phyloP scores from a whole-genome alignment of 1,139 yeast genomes.

The Yamadazyma triangularis region DNA sequence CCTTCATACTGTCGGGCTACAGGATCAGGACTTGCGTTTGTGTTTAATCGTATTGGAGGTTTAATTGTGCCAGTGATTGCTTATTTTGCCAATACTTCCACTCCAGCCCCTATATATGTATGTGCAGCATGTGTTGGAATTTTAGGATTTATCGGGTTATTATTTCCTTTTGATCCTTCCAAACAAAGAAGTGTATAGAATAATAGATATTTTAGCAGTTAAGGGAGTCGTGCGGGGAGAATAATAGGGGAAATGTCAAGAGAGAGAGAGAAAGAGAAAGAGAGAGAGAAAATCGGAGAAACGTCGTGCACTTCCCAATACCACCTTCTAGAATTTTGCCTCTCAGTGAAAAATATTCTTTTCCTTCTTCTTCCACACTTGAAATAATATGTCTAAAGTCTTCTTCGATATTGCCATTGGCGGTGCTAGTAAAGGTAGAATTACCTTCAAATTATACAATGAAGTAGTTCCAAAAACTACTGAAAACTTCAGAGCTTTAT shows the following conservation, averaged over 20 bases:
- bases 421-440: conserved; percentile 40
- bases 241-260: too few relatives aligned
- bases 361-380: not conserved
- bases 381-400: conserved; percentile 47
- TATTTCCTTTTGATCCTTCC: conserved; percentile 48
- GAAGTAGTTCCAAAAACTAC: conserved; percentile 97
- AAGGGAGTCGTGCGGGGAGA: too few relatives aligned
- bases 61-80: conserved; percentile 50
- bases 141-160: conserved; percentile 36
- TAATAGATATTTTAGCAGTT: too few relatives aligned
- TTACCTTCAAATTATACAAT: conserved; percentile 64
- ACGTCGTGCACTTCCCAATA: too few relatives aligned
- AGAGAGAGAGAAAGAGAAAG: too few relatives aligned
- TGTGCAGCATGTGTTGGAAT: conserved; percentile 51
- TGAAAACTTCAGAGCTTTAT: conserved; percentile 95
- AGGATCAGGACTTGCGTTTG: conserved; percentile 50
- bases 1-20: conserved; percentile 55
- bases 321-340: too few relatives aligned
- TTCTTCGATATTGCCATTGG: conserved; percentile 75
- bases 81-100: conserved; percentile 38
- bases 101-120: conserved; percentile 54
- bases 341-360: too few relatives aligned
- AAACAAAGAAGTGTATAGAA: conserved; percentile 16
- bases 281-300: too few relatives aligned
- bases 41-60: conserved; percentile 43